Evolutionary conservation across 345 rosid genomes (phyloP).

Genomic region (Passiflora organensis): DNA sequence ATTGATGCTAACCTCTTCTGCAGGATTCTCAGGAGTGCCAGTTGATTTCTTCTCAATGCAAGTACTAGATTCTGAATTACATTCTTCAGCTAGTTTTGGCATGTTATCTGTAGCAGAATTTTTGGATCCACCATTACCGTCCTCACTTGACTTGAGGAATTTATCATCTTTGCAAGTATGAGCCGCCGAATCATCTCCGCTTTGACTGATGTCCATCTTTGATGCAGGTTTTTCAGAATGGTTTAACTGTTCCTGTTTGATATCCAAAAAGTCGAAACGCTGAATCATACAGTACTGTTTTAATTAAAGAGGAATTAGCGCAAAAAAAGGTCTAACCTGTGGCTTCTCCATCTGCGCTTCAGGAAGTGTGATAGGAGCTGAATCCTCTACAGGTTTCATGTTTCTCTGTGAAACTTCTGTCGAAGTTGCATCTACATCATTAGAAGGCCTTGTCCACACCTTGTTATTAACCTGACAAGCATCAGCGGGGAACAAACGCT

Average conservation of each 20-base stretch:
- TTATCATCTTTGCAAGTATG: not conserved
- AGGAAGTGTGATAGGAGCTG: constrained; percentile 8
- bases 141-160: constrained; percentile 5
- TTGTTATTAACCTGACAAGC: constrained; percentile 5
- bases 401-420: too few relatives aligned
- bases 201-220: constrained; percentile 23
- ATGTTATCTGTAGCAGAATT: constrained; percentile 1
- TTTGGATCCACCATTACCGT: constrained; percentile 4
- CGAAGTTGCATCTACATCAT: too few relatives aligned
- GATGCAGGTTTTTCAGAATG: constrained; percentile 28
- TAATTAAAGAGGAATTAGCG: not conserved
- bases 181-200: constrained; percentile 11
- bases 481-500: too few relatives aligned
- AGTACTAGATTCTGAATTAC: too few relatives aligned
- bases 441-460: constrained; percentile 9
- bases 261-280: constrained; percentile 1
- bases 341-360: constrained; percentile 18
- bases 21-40: too few relatives aligned
- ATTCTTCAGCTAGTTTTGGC: too few relatives aligned
- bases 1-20: too few relatives aligned
- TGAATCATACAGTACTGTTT: not conserved
- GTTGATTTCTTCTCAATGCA: too few relatives aligned
- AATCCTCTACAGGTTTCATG: constrained; percentile 13
- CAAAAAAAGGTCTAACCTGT: constrained; percentile 28
- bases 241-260: constrained; percentile 31